phyloP scores from a whole-genome alignment of 2,329 filamentous ascomycete species.

The Cryphonectria carpinicola region DNA sequence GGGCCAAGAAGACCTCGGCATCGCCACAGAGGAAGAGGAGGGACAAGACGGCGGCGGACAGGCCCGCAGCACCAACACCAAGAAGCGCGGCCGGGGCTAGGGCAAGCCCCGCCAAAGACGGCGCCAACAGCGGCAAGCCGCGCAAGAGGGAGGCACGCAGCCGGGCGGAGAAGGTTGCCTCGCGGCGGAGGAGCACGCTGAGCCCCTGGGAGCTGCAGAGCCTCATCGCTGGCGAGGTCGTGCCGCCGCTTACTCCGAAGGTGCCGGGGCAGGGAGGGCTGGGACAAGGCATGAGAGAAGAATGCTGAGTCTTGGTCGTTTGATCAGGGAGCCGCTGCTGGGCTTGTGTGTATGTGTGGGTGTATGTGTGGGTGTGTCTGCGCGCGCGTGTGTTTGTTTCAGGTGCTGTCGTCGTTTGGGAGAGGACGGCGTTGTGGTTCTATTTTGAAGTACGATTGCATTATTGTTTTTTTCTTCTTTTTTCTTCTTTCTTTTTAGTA shows the following conservation, averaged over 20 bases:
- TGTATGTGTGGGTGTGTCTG: no score
- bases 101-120: neutral
- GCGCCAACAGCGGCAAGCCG: neutral
- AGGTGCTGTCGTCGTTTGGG: neutral
- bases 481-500: neutral
- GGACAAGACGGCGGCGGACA: neutral
- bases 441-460: neutral
- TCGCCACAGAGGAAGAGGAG: constrained; percentile 16
- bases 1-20: constrained; percentile 9
- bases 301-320: no score
- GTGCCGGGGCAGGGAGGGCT: neutral
- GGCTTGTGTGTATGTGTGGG: no score
- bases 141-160: constrained; percentile 49
- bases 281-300: neutral
- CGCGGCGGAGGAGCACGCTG: constrained; percentile 72
- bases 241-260: constrained; percentile 29
- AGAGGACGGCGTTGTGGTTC: neutral
- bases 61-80: constrained; percentile 1
- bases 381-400: no score
- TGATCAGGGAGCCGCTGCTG: no score
- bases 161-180: constrained; percentile 59
- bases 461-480: neutral
- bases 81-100: neutral
- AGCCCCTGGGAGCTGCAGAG: constrained; percentile 75
- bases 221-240: constrained; percentile 53